These are phyloP conservation scores for Nyctanthes arbortristis DNA, from an alignment of 257 asterid genomes.

Conservation along the genomic window DNA sequence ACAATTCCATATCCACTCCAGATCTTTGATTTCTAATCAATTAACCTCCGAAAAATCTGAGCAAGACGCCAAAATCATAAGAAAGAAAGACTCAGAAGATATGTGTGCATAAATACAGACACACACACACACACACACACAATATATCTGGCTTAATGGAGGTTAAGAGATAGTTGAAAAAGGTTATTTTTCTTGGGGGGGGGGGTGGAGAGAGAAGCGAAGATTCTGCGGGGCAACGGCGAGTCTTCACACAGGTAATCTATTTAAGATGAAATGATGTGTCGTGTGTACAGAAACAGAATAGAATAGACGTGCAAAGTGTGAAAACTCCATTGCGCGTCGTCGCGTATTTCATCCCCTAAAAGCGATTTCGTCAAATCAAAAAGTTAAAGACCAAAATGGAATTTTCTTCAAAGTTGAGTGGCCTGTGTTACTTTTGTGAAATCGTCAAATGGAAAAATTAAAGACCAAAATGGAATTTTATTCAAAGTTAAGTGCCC, in stretches of 20 bases:
- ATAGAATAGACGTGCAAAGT: not conserved
- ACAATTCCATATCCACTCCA: conserved; percentile 53
- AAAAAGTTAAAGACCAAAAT: no score
- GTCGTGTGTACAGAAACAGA: conserved; percentile 13
- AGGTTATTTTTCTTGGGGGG: not conserved
- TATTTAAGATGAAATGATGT: conserved; percentile 26
- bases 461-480: no score
- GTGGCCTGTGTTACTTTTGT: no score
- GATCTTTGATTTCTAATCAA: conserved; percentile 34
- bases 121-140: no score
- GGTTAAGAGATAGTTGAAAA: conserved; percentile 15
- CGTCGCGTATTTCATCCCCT: conserved; percentile 58
- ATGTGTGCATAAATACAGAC: not conserved
- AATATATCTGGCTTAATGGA: conserved; percentile 1
- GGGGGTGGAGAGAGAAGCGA: conserved; percentile 25
- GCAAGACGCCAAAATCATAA: not conserved
- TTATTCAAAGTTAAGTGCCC: no score
- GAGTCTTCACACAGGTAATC: conserved; percentile 59
- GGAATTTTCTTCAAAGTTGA: no score
- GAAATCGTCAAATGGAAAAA: no score
- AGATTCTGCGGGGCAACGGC: conserved; percentile 73
- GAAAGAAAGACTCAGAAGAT: not conserved
- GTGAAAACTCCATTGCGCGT: conserved; percentile 29
- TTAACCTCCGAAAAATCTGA: conserved; percentile 1
- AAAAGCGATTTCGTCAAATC: no score